Evolutionary conservation across 2,329 filamentous ascomycete genomes (phyloP), one percentile per base, ranked within the genome.

Genomic region (Ophiognomonia clavigignenti-juglandacearum): DNA sequence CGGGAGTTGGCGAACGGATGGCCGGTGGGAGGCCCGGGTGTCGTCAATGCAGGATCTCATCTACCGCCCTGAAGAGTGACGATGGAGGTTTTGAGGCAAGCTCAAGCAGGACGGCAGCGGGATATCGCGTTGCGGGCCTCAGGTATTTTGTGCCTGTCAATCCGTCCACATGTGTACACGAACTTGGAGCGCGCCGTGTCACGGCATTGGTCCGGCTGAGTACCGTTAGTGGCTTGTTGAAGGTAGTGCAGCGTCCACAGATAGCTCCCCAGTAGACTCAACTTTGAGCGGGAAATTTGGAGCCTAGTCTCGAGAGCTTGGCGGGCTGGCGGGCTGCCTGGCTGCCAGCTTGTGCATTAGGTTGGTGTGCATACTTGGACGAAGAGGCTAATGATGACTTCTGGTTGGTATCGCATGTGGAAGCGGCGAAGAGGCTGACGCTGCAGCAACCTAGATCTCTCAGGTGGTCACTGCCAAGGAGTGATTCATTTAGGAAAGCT

Each of bases 1-100:
- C 45, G 45, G 48, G 32, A 43, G 34, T 37, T 35, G 47, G 24
- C 43, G 47, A 42, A 42, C n/a, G 36, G 40, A 31, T 31, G 41
- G 37, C 36, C 37, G 37, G 35, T 13, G 24, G 29, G 37, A 40
- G n/a, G n/a, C n/a, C n/a, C n/a, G n/a, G n/a, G n/a, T n/a, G n/a
- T n/a, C n/a, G n/a, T n/a, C n/a, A n/a, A 34, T 24, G 36, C 36
- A 34, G 29, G 26, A 27, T 13, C 13, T 29, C 18, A 14, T 6
- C 20, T 4, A n/a, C n/a, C n/a, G n/a, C n/a, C n/a, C n/a, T n/a
- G n/a, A 35, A 16, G 27, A 23, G 19, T 42, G 37, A 42, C 45
- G 43, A 27, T 5, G n/a, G 13, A 34, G 22, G 45, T 45, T 39
- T 42, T 45, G 37, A 19, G 16, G 41, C 27, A 47, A 24, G 38